Evolutionary conservation across 257 asterid species (phyloP), one percentile per base, ranked within the genome.

Genomic region (Plantago major): DNA sequence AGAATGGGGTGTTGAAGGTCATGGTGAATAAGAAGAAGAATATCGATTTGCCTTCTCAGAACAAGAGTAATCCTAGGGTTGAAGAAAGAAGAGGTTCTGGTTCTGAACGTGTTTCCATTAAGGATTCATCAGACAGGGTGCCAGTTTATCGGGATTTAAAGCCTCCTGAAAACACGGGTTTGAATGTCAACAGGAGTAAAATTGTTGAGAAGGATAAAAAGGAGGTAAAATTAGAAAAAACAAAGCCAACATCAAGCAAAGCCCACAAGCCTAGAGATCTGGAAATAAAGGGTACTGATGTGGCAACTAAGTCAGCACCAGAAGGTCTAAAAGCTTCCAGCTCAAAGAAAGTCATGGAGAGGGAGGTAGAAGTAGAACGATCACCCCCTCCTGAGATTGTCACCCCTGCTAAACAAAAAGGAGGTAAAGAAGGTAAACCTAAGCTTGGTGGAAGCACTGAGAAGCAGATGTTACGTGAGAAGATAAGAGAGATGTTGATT

Each of bases 1-100:
- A 94, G 80, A 94, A 84, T 70, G 97, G 99, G 65, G 95, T 90
- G 54, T 67, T 94, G 78, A 90, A 94, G 80, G 96, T 90, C 63
- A 90, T 82, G 99, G 92, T 85, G 55, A 85, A 85, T 70, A 90
- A 82, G 81, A 90, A 85, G 83, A 90, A 83, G 68, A 83, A 76
- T 72, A 47, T 74, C 64, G 91, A 77, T 58, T 66, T 70, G 53
- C 71, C 78, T 22, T 62, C 80, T 71, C 77, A 47, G 45, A 62
- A 62, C 54, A 71, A 51, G 70, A 69, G 52, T 56, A 76, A 69
- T 75, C 72, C 63, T 40, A 73, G 76, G 67, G 67, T 62, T 76
- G 89, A 74, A 60, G 85, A 61, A 52, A 74, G 82, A 65, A 74
- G 67, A 40, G 85, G 74, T 43, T 74, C 76, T 15, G 70, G 71